Evolutionary conservation across 768 basidiomycete species (phyloP).

Genomic region (Suillus tomentosus): DNA sequence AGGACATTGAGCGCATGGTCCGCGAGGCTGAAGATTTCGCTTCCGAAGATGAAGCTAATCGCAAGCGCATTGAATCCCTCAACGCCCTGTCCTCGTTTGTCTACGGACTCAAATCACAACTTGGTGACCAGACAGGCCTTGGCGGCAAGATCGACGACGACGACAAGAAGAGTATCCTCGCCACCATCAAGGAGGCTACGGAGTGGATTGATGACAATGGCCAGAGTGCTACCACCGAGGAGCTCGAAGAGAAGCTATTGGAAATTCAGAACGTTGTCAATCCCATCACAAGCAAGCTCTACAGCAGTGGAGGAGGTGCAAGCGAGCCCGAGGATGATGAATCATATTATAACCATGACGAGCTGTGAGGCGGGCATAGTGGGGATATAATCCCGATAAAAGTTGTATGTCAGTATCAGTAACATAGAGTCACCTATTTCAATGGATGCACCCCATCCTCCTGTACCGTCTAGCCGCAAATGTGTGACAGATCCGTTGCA

Average conservation of each 20-base stretch:
- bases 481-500: not conserved
- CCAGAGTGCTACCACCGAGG: conserved; percentile 74
- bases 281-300: conserved; percentile 87
- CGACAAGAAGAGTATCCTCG: conserved; percentile 82
- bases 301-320: conserved; percentile 44
- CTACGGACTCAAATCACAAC: conserved; percentile 85
- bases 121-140: conserved; percentile 85
- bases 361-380: conserved; percentile 37
- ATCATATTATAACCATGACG: conserved; percentile 51
- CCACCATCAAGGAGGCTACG: conserved; percentile 81
- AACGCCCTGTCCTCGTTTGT: conserved; percentile 81
- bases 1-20: conserved; percentile 96
- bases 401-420: conserved; percentile 9
- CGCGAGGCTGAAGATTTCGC: conserved; percentile 91
- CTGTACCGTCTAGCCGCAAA: too few species aligned
- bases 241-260: conserved; percentile 86
- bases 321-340: conserved; percentile 40
- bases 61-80: conserved; percentile 84
- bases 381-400: conserved; percentile 1
- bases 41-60: conserved; percentile 73
- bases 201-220: conserved; percentile 93
- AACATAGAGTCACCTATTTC: conserved; percentile 9
- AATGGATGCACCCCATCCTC: not conserved
- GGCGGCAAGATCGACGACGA: conserved; percentile 84
- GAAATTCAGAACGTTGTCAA: conserved; percentile 76